These are phyloP conservation scores for Pythium apleroticum DNA, from an alignment of 352 stramenopile species.

Conservation along the genomic window DNA sequence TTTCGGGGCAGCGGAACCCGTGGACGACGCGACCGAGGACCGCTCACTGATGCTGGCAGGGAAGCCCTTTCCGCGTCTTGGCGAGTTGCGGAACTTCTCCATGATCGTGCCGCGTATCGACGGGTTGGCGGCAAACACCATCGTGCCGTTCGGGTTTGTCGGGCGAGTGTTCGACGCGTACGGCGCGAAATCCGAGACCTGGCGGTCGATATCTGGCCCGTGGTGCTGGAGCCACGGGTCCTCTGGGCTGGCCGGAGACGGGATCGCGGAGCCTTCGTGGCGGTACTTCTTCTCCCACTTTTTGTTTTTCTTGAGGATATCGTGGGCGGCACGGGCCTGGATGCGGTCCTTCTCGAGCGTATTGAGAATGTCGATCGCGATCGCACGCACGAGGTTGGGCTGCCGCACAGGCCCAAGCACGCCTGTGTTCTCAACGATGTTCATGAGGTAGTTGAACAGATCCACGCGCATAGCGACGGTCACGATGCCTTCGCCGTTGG, in stretches of 20 bases:
- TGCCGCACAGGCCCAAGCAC: conserved; percentile 62
- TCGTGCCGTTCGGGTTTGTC: conserved; percentile 11
- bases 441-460: conserved; percentile 71
- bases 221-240: conserved; percentile 72
- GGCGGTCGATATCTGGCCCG: conserved; percentile 54
- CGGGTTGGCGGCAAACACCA: conserved; percentile 17
- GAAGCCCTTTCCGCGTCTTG: conserved; percentile 4
- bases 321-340: conserved; percentile 66
- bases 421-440: conserved; percentile 68
- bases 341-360: conserved; percentile 77
- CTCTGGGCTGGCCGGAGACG: conserved; percentile 30
- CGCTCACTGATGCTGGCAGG: conserved; percentile 1
- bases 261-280: conserved; percentile 26
- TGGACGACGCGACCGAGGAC: conserved; percentile 13
- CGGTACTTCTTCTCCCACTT: conserved; percentile 86
- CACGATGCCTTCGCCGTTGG: conserved; percentile 66
- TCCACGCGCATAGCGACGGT: conserved; percentile 65
- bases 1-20: conserved; percentile 2
- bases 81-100: conserved; percentile 28
- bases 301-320: conserved; percentile 88
- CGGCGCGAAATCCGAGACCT: conserved; percentile 51
- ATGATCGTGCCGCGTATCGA: conserved; percentile 32
- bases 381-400: conserved; percentile 54
- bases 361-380: conserved; percentile 79
- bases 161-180: conserved; percentile 9